Conservation (phyloP, 208 protist species). For the Leishmania mexicana region DNA sequence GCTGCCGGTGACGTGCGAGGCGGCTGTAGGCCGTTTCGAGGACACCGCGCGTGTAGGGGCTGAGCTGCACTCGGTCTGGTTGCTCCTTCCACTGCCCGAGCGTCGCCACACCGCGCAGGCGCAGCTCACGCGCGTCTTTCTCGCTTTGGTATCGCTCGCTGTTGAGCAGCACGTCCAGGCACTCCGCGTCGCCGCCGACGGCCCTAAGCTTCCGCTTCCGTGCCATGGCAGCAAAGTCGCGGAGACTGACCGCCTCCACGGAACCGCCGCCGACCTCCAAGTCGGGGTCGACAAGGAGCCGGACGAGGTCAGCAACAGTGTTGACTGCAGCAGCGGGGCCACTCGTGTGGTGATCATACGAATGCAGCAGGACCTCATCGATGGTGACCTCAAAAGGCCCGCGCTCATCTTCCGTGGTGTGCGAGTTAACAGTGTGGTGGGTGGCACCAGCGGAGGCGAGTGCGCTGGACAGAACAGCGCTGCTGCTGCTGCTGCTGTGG, state of each 20-base stretch:
- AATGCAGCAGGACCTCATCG: conserved; percentile 23
- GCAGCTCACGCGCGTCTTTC: conserved; percentile 68
- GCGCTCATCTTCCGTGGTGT: background rate
- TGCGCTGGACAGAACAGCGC: background rate
- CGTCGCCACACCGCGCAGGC: conserved; percentile 62
- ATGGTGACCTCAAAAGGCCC: conserved; percentile 30
- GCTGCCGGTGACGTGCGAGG: conserved; percentile 24
- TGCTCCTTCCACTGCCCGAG: conserved; percentile 78
- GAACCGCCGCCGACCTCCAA: conserved; percentile 20
- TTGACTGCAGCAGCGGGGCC: conserved; percentile 7
- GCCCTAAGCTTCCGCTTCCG: conserved; percentile 62
- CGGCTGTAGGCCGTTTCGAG: conserved; percentile 58
- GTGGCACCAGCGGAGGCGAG: background rate
- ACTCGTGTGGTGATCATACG: background rate
- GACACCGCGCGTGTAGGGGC: conserved; percentile 64
- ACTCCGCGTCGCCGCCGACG: conserved; percentile 49
- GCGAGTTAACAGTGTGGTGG: background rate
- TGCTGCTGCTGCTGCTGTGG: conserved; percentile 7
- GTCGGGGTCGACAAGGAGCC: conserved; percentile 63
- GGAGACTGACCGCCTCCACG: conserved; percentile 69
- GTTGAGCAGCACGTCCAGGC: conserved; percentile 53
- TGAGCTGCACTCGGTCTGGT: conserved; percentile 65
- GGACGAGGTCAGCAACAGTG: conserved; percentile 58
- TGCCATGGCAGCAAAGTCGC: conserved; percentile 75
- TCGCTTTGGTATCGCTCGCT: conserved; percentile 69